phyloP scores from a whole-genome alignment of 371 early-diverging fungal genomes.

The Mortierella sp. region DNA sequence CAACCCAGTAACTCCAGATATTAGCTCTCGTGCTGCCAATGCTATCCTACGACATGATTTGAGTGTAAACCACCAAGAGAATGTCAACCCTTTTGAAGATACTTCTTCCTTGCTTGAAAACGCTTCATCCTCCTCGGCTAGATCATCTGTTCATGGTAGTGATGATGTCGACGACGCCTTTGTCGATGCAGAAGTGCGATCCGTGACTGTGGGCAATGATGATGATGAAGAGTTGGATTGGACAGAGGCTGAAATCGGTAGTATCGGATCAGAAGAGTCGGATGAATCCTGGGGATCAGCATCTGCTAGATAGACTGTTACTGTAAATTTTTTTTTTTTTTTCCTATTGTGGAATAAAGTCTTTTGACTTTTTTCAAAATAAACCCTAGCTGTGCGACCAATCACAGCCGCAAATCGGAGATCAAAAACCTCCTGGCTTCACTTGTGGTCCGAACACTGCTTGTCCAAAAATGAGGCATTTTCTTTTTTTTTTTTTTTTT shows the following conservation, averaged over 20 bases:
- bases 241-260: constrained; percentile 53
- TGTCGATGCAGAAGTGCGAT: constrained; percentile 39
- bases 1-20: background rate
- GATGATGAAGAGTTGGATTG: constrained; percentile 41
- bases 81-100: constrained; percentile 41
- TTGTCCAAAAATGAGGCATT: background rate
- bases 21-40: constrained; percentile 34
- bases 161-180: constrained; percentile 20
- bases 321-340: constrained; percentile 2
- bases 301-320: background rate
- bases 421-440: background rate
- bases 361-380: background rate
- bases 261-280: constrained; percentile 45
- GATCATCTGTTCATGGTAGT: constrained; percentile 20
- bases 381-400: constrained; percentile 1
- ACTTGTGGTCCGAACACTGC: background rate
- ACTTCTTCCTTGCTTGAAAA: constrained; percentile 20
- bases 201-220: constrained; percentile 26
- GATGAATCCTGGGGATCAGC: constrained; percentile 47
- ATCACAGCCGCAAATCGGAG: background rate
- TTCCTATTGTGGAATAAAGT: background rate
- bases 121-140: constrained; percentile 13
- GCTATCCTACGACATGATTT: constrained; percentile 41
- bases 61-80: constrained; percentile 35
- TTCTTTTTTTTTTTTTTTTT: too few species aligned